These are phyloP conservation scores for Solanum ahanhuiri DNA, from an alignment of 257 asterid species.

Conservation along the genomic window DNA sequence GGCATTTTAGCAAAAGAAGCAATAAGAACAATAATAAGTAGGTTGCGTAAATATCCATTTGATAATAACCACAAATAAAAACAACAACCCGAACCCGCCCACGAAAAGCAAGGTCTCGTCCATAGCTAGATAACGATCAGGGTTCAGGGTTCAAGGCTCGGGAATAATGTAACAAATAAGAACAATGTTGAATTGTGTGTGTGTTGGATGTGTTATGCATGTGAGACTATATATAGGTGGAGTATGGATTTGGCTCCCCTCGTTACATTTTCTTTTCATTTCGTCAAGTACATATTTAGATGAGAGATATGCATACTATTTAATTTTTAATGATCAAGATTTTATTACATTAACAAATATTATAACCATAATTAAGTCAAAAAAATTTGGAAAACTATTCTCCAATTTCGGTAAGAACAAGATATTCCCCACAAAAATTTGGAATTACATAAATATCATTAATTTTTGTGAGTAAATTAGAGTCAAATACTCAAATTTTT, in stretches of 20 bases:
- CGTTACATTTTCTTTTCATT: neutral
- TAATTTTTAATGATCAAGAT: no score
- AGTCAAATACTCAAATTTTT: neutral
- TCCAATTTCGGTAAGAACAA: neutral
- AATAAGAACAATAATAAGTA: neutral
- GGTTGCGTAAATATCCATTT: neutral
- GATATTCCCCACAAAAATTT: neutral
- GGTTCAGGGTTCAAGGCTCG: neutral
- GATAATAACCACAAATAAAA: neutral
- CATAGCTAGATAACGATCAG: neutral
- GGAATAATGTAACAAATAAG: neutral
- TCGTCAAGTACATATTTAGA: neutral
- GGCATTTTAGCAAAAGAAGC: neutral
- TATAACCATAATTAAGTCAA: neutral
- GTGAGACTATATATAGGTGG: neutral
- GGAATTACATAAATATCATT: no score
- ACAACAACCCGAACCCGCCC: neutral
- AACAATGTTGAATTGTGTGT: neutral
- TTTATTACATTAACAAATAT: no score
- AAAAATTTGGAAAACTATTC: neutral
- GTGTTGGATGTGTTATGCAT: neutral
- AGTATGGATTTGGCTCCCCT: neutral
- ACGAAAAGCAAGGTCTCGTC: neutral
- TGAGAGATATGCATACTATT: neutral
- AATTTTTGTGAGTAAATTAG: neutral